Evolutionary conservation across 1,284 basidiomycete genomes (phyloP), one percentile per base, ranked within the genome.

Genomic region (Coniferiporia sulphurascens): DNA sequence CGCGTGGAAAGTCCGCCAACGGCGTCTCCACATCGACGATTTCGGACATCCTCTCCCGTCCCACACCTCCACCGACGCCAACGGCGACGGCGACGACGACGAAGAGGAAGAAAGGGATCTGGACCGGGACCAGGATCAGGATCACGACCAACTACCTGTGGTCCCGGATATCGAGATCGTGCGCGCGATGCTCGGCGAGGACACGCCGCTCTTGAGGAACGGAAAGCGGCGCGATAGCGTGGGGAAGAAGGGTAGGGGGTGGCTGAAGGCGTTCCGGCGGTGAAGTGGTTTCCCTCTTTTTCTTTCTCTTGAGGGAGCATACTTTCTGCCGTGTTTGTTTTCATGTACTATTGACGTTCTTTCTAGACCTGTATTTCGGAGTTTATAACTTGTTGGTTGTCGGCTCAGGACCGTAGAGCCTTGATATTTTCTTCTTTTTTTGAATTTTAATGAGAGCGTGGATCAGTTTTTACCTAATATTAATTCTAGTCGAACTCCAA

Each of bases 21-120:
- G 73, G 52, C 75, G 77, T 21, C 79, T 93, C 3, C 84, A 85
- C n/a, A 82, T 98, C 56, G 94, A 99, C 70, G 96, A 98, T 73
- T 99, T 96, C 69, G 96, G 97, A 0, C 76, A 82, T 41, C 83
- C 87, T 0, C 69, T 91, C 22, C 48, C 54, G 13, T 38, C 22
- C 7, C 49, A 45, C 27, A 15, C 27, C 22, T 9, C 51, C 27
- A 56, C 58, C 2, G 17, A 38, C 17, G 49, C 38, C 32, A 56
- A 13, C 45, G 19, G 8, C 44, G 8, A 13, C 45, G 19, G 8
- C 44, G 8, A 21, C 17, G 12, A 21, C 44, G 19, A 27, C 34
- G 51, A 52, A 35, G n/a, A 5, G 32, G 34, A 52, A 12, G 51
- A 5, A 34, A 10, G 15, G 10, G 36, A 2, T 53, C 55, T 9